Conservation (phyloP, 2,329 filamentous ascomycete species). For the Pseudogymnoascus sp. region DNA sequence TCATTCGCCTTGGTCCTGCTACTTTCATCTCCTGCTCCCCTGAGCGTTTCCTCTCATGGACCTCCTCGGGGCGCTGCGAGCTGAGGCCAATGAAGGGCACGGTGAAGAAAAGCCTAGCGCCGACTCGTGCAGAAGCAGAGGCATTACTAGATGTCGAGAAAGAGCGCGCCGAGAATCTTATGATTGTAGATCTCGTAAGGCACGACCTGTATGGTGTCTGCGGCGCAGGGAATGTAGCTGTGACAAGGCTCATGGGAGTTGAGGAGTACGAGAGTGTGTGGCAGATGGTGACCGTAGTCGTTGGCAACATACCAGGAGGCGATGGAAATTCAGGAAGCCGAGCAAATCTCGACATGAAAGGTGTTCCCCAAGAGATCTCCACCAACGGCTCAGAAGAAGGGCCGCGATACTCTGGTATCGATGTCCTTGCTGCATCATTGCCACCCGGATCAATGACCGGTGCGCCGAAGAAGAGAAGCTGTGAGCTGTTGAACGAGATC, state of each 20-base stretch:
- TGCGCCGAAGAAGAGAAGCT: slow-evolving; percentile 87
- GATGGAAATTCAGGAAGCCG: not conserved
- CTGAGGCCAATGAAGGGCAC: slow-evolving; percentile 97
- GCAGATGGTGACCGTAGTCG: slow-evolving; percentile 82
- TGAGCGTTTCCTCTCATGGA: slow-evolving; percentile 76
- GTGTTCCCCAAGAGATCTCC: slow-evolving; percentile 9
- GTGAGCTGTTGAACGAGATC: slow-evolving; percentile 65
- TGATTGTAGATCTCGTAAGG: slow-evolving; percentile 95
- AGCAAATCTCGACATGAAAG: not conserved
- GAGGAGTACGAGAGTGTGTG: slow-evolving; percentile 89
- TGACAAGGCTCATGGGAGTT: slow-evolving; percentile 72
- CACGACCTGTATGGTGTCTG: slow-evolving; percentile 86
- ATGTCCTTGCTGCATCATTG: slow-evolving; percentile 67
- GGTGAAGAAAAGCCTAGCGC: slow-evolving; percentile 62
- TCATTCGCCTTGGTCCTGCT: slow-evolving; percentile 57
- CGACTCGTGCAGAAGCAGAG: slow-evolving; percentile 65
- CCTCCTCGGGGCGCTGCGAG: slow-evolving; percentile 50
- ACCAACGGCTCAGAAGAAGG: slow-evolving; percentile 1
- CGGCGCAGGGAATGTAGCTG: slow-evolving; percentile 61
- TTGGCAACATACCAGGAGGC: slow-evolving; percentile 48
- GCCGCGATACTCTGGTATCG: slow-evolving; percentile 52
- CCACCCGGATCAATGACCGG: slow-evolving; percentile 96
- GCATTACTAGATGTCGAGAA: slow-evolving; percentile 70
- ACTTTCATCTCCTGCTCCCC: slow-evolving; percentile 79
- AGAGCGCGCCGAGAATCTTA: slow-evolving; percentile 90